Percentiles rank a stretch among this genome's conserved stretches.
These are phyloP conservation scores for Chlorophyllum brunneum DNA, from an alignment of 768 basidiomycete species.

Conservation along the genomic window DNA sequence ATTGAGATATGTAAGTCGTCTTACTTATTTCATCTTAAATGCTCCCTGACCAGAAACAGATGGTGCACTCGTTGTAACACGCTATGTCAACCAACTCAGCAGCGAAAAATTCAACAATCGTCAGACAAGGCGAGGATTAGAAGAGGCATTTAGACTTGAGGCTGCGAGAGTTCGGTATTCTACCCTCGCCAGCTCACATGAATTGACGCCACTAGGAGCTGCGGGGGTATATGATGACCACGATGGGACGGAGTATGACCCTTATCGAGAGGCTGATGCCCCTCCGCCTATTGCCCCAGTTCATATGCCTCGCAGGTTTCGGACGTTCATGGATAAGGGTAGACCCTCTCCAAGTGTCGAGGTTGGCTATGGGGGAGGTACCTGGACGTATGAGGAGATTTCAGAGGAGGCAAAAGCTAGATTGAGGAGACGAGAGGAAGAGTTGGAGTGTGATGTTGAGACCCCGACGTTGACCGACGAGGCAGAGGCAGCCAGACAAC, in stretches of 20 bases:
- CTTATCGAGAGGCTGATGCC: slow-evolving; percentile 30
- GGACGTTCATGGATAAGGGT: slow-evolving; percentile 11
- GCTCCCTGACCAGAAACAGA: slow-evolving; percentile 30
- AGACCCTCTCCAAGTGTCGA: slow-evolving; percentile 21
- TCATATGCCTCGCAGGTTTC: slow-evolving; percentile 3
- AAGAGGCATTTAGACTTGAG: slow-evolving; percentile 33
- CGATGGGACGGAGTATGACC: slow-evolving; percentile 31
- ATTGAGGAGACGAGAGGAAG: slow-evolving; percentile 17
- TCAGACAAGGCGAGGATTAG: slow-evolving; percentile 29
- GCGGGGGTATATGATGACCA: slow-evolving; percentile 18
- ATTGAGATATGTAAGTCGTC: slow-evolving; percentile 53
- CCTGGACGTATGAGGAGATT: slow-evolving; percentile 32
- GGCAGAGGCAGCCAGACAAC: slow-evolving; percentile 14
- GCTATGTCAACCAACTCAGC: slow-evolving; percentile 50
- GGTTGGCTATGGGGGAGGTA: slow-evolving; percentile 31
- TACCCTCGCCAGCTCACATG: slow-evolving; percentile 6
- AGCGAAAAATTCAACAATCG: slow-evolving; percentile 44
- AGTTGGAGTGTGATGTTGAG: slow-evolving; percentile 7
- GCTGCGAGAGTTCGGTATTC: slow-evolving; percentile 15
- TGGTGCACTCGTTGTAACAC: slow-evolving; percentile 47
- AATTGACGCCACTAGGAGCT: slow-evolving; percentile 20
- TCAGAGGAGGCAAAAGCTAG: slow-evolving; percentile 29
- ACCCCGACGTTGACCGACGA: background rate
- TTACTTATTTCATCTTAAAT: slow-evolving; percentile 1
- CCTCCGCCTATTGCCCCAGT: slow-evolving; percentile 11